phyloP scores from a whole-genome alignment of 108 stramenopile species.

The Fragilaria crotonensis region DNA sequence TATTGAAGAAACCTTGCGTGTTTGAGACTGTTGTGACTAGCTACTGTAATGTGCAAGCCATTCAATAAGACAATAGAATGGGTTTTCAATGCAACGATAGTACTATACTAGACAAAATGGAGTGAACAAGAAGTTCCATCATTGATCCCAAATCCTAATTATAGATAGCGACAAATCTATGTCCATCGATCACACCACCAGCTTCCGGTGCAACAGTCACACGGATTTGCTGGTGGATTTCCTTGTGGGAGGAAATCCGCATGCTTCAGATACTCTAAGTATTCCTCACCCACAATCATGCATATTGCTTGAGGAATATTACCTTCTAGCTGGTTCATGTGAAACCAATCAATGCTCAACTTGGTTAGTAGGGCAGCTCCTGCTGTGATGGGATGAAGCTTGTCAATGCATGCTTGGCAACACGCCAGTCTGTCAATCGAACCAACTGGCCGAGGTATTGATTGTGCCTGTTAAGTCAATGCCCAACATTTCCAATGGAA shows the following conservation, averaged over 20 bases:
- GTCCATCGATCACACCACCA: not conserved
- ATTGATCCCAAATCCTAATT: not conserved
- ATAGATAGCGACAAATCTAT: not conserved
- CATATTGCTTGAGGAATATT: not conserved
- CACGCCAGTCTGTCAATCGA: not conserved
- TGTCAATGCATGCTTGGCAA: not conserved
- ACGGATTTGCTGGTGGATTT: not conserved
- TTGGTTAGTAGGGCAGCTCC: not conserved
- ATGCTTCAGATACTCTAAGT: not conserved
- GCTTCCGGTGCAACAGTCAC: not conserved
- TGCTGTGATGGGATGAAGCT: not conserved
- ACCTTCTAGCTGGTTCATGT: not conserved
- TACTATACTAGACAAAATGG: not conserved
- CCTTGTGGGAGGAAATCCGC: not conserved
- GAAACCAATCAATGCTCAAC: not conserved
- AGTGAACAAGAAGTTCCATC: not conserved
- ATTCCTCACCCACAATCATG: not conserved
- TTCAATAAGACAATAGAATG: not conserved
- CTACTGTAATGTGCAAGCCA: not conserved
- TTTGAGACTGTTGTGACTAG: slow-evolving; percentile 2
- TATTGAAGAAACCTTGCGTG: slow-evolving; percentile 2
- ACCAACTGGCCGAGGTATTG: not conserved
- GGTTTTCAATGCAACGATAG: too few relatives aligned
- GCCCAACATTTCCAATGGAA: not conserved
- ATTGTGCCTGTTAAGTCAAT: not conserved